Conservation (phyloP, 805 yeast species). For the Sungouiozyma ichnusensis region DNA sequence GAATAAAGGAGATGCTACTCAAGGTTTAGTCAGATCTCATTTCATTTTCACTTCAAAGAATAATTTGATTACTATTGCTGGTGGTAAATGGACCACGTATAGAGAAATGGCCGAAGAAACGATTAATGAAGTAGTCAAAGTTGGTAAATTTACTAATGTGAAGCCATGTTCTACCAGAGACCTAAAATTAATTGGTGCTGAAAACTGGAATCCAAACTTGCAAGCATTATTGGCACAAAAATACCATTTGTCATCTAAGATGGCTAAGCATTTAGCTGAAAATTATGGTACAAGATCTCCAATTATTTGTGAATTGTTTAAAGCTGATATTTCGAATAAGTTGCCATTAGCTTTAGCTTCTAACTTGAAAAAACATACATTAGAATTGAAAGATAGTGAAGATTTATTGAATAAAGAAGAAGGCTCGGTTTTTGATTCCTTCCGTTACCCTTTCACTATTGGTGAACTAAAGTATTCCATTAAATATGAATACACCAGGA, state of each 20-base stretch:
- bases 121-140: slow-evolving; percentile 57
- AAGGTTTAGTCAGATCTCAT: slow-evolving; percentile 86
- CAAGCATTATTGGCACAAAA: slow-evolving; percentile 73
- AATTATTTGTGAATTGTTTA: slow-evolving; percentile 50
- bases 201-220: slow-evolving; percentile 62
- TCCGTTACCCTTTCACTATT: slow-evolving; percentile 77
- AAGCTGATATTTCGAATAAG: slow-evolving; percentile 42
- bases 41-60: slow-evolving; percentile 60
- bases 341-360: slow-evolving; percentile 56
- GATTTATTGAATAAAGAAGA: not conserved
- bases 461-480: slow-evolving; percentile 83
- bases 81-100: slow-evolving; percentile 98
- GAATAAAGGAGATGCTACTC: slow-evolving; percentile 44
- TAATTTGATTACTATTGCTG: slow-evolving; percentile 81
- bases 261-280: slow-evolving; percentile 72
- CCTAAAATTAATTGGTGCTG: slow-evolving; percentile 66
- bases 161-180: slow-evolving; percentile 34
- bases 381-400: slow-evolving; percentile 5
- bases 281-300: slow-evolving; percentile 91
- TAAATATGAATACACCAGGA: slow-evolving; percentile 74
- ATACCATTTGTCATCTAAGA: slow-evolving; percentile 57
- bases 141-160: slow-evolving; percentile 30
- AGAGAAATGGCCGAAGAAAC: slow-evolving; percentile 97
- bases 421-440: slow-evolving; percentile 26
- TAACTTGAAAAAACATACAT: slow-evolving; percentile 22